Conservation (phyloP, 768 basidiomycete species). For the Naematelia aurantialba region DNA sequence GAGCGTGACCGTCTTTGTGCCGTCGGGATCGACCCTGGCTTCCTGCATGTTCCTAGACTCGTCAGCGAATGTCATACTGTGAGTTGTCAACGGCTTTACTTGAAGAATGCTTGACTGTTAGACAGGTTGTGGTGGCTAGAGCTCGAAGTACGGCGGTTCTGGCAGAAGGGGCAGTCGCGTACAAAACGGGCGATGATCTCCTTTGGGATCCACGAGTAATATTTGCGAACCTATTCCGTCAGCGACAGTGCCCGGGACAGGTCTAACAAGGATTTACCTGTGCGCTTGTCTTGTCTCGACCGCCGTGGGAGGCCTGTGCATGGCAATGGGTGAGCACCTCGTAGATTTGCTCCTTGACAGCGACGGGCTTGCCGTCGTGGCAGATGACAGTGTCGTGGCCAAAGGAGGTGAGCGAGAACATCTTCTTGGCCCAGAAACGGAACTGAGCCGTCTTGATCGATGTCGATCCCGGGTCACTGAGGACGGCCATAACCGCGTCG, state of each 20-base stretch:
- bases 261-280: slow-evolving; percentile 18
- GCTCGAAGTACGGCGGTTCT: slow-evolving; percentile 51
- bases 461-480: slow-evolving; percentile 57
- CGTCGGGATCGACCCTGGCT: neutral
- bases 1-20: slow-evolving; percentile 1
- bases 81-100: slow-evolving; percentile 12
- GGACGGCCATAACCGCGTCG: slow-evolving; percentile 67
- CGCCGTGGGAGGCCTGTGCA: slow-evolving; percentile 63
- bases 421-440: slow-evolving; percentile 78
- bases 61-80: neutral
- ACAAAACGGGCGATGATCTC: slow-evolving; percentile 75
- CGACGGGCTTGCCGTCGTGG: slow-evolving; percentile 70
- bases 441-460: slow-evolving; percentile 63
- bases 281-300: slow-evolving; percentile 72
- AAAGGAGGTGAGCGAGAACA: slow-evolving; percentile 56
- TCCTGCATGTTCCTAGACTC: neutral
- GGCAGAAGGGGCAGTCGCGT: slow-evolving; percentile 73
- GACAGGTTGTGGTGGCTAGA: slow-evolving; percentile 16
- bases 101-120: slow-evolving; percentile 25
- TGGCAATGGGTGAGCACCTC: slow-evolving; percentile 73
- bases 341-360: slow-evolving; percentile 72
- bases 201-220: slow-evolving; percentile 81
- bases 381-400: slow-evolving; percentile 57
- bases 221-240: slow-evolving; percentile 56
- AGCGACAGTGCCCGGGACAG: neutral